Conservation (phyloP, 140 eudicot genomes). For the Cichorium intybus region DNA sequence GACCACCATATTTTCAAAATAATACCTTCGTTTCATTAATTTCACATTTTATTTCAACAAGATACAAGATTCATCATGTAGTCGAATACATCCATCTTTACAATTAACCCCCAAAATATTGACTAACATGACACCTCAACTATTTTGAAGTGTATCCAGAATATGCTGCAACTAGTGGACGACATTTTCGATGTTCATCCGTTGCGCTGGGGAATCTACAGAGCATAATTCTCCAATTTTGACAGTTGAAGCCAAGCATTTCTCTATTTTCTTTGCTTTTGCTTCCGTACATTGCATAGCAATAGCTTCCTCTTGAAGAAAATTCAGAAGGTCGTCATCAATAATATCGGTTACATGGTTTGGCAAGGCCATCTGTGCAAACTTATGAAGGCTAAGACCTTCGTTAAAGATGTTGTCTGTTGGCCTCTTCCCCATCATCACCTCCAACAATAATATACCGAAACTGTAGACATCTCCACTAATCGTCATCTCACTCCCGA, state of each 20-base stretch:
- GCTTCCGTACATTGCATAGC: neutral
- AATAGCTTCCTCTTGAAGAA: slow-evolving; percentile 8
- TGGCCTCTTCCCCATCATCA: slow-evolving; percentile 25
- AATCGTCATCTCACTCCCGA: slow-evolving; percentile 23
- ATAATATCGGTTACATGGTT: neutral
- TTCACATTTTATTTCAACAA: neutral
- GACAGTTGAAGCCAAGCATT: slow-evolving; percentile 5
- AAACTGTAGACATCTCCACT: slow-evolving; percentile 31
- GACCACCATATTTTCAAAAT: neutral
- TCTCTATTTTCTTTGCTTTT: neutral
- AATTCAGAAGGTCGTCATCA: slow-evolving; percentile 7
- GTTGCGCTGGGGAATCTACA: neutral
- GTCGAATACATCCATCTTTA: too few relatives aligned
- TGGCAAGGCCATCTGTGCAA: slow-evolving; percentile 2
- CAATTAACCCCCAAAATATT: neutral
- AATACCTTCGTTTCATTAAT: neutral
- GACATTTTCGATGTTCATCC: neutral
- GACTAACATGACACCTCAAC: neutral
- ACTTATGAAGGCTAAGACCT: slow-evolving; percentile 24
- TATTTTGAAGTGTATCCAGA: neutral
- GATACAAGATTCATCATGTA: neutral
- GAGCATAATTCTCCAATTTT: neutral
- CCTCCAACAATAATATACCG: slow-evolving; percentile 27
- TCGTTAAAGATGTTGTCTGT: slow-evolving; percentile 18
- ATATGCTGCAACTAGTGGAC: neutral